Evolutionary conservation across 2,329 filamentous ascomycete genomes (phyloP).

Genomic region (Penicillium concentricum): DNA sequence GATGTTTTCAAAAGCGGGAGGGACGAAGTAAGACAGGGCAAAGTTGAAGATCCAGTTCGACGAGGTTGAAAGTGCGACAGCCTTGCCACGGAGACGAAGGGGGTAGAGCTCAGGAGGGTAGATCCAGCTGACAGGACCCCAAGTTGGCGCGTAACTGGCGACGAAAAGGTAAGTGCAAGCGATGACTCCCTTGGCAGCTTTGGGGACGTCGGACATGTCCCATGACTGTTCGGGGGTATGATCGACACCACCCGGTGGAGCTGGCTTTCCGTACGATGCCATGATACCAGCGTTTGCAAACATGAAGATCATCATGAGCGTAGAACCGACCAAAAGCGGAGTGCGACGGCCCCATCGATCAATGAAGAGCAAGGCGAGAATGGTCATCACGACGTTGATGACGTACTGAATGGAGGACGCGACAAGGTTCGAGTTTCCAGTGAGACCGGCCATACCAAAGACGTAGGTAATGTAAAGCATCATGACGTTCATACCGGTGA

Average conservation of each 20-base stretch:
- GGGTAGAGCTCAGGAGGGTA: slow-evolving; percentile 65
- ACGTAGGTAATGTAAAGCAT: slow-evolving; percentile 67
- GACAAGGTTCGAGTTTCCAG: slow-evolving; percentile 59
- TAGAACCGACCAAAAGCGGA: slow-evolving; percentile 63
- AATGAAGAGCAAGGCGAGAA: slow-evolving; percentile 73
- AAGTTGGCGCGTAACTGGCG: slow-evolving; percentile 64
- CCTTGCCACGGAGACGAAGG: slow-evolving; percentile 62
- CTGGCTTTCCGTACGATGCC: slow-evolving; percentile 36
- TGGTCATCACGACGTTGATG: slow-evolving; percentile 76
- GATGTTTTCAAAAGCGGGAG: slow-evolving; percentile 57
- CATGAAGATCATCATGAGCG: slow-evolving; percentile 57
- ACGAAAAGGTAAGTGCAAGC: slow-evolving; percentile 73
- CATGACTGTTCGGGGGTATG: slow-evolving; percentile 38
- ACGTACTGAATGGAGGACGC: slow-evolving; percentile 71
- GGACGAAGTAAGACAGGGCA: slow-evolving; percentile 55
- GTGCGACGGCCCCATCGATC: slow-evolving; percentile 73
- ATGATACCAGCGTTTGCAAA: slow-evolving; percentile 46
- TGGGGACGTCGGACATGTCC: slow-evolving; percentile 41
- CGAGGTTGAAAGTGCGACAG: slow-evolving; percentile 60
- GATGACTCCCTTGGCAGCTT: slow-evolving; percentile 64
- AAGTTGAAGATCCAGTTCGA: slow-evolving; percentile 65
- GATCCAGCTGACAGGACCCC: slow-evolving; percentile 60
- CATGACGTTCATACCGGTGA: slow-evolving; percentile 75
- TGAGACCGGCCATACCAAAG: slow-evolving; percentile 69
- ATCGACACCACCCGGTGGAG: slow-evolving; percentile 44